Evolutionary conservation across 2,329 filamentous ascomycete species (phyloP).

Genomic region (Colletotrichum spinosum): DNA sequence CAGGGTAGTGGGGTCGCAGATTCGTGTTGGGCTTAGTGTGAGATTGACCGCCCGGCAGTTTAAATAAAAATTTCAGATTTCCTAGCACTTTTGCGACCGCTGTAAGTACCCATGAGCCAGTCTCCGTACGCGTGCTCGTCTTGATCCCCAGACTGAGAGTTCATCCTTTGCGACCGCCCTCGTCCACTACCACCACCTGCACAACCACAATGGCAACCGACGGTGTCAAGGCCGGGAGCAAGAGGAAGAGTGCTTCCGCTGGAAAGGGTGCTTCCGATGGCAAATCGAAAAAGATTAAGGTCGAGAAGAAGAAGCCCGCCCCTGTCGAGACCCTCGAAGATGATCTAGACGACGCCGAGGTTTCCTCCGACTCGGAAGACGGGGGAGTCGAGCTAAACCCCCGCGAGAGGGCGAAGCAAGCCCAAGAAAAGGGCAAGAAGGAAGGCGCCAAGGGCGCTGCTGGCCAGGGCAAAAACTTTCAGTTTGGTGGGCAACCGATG

Average conservation of each 20-base stretch:
- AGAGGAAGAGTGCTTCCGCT: slow-evolving; percentile 65
- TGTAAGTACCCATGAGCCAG: slow-evolving; percentile 19
- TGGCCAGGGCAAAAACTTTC: slow-evolving; percentile 52
- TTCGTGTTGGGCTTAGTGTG: slow-evolving; percentile 31
- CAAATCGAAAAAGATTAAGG: slow-evolving; percentile 64
- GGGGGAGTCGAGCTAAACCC: slow-evolving; percentile 61
- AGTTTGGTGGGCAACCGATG: slow-evolving; percentile 51
- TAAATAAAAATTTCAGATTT: slow-evolving; percentile 43
- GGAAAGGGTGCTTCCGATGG: slow-evolving; percentile 57
- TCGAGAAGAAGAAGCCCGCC: slow-evolving; percentile 51
- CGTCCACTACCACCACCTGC: slow-evolving; percentile 18
- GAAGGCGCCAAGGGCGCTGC: slow-evolving; percentile 44
- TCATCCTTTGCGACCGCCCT: slow-evolving; percentile 19
- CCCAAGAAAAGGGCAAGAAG: slow-evolving; percentile 39
- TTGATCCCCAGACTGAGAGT: slow-evolving; percentile 19
- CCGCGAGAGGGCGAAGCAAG: slow-evolving; percentile 46
- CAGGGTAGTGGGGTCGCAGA: slow-evolving; percentile 33
- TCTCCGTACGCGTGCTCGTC: slow-evolving; percentile 9
- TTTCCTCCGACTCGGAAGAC: slow-evolving; percentile 64
- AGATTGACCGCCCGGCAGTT: slow-evolving; percentile 50
- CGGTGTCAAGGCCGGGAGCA: slow-evolving; percentile 59
- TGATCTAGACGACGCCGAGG: slow-evolving; percentile 46
- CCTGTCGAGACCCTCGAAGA: slow-evolving; percentile 44
- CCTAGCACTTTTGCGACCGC: slow-evolving; percentile 22
- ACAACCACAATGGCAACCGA: slow-evolving; percentile 60